Evolutionary conservation across 2,329 filamentous ascomycete species (phyloP).

Genomic region (Trichoderma atroviride): DNA sequence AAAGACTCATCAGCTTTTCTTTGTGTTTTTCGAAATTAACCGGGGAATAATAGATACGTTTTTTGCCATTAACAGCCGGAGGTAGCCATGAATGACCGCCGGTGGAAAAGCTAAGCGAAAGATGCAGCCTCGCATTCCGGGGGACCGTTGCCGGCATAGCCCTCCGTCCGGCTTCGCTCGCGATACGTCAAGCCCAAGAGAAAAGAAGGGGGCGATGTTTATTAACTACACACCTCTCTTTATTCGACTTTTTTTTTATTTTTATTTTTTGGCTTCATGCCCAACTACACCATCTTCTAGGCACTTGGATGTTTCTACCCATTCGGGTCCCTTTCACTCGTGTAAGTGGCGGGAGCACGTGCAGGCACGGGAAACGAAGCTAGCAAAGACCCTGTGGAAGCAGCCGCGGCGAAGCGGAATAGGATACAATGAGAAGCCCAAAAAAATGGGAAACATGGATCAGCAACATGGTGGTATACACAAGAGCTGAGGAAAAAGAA

Average conservation of each 20-base stretch:
- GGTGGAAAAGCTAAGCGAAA: neutral
- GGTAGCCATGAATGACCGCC: neutral
- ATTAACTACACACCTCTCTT: neutral
- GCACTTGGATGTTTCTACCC: neutral
- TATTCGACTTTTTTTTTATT: neutral
- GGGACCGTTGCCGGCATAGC: conserved; percentile 17
- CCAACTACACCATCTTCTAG: conserved; percentile 16
- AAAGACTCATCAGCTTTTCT: neutral
- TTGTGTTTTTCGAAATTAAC: neutral
- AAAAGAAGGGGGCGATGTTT: neutral
- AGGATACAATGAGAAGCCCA: neutral
- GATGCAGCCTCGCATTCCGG: conserved; percentile 2
- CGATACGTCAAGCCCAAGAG: neutral
- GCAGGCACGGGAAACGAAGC: neutral
- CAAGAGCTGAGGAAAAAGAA: neutral
- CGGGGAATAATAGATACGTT: too few species aligned
- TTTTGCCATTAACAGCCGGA: neutral
- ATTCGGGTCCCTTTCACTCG: conserved; percentile 7
- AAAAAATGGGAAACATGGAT: neutral
- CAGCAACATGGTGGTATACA: neutral
- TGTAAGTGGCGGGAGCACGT: conserved; percentile 9
- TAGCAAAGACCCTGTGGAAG: neutral
- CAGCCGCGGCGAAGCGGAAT: neutral
- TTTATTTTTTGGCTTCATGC: neutral
- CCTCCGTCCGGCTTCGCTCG: conserved; percentile 9